phyloP scores from a whole-genome alignment of 805 yeast species.

The Starmerella sirachaensis region DNA sequence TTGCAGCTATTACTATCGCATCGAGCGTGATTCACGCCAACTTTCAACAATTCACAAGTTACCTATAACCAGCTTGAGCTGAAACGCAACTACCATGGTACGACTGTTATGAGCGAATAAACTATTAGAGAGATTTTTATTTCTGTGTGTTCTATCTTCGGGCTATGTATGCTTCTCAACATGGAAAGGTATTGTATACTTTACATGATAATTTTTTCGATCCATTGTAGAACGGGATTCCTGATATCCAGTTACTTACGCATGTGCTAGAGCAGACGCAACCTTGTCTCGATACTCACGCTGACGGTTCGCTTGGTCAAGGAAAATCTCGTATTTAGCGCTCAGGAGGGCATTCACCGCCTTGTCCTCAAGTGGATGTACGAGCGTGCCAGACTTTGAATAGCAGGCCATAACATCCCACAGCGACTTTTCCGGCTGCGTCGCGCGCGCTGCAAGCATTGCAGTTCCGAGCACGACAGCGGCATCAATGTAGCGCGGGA shows the following conservation, averaged over 20 bases:
- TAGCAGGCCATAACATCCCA: conserved; percentile 81
- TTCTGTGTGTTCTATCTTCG: too few relatives aligned
- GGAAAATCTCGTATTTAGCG: conserved; percentile 72
- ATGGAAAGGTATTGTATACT: too few relatives aligned
- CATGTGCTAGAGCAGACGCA: conserved; percentile 13
- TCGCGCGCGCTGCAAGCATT: conserved; percentile 86
- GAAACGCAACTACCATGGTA: background rate
- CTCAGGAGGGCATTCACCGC: conserved; percentile 36
- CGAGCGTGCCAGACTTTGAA: conserved; percentile 73
- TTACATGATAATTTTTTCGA: too few relatives aligned
- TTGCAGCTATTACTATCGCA: conserved; percentile 76
- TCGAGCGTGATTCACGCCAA: conserved; percentile 69
- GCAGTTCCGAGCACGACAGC: conserved; percentile 97
- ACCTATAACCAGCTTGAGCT: conserved; percentile 22
- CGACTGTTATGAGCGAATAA: background rate
- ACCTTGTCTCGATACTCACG: conserved; percentile 62
- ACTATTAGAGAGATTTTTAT: background rate
- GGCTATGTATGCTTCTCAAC: too few relatives aligned
- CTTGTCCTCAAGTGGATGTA: conserved; percentile 65
- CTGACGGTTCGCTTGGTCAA: conserved; percentile 79
- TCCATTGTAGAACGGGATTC: too few relatives aligned
- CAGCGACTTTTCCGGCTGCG: conserved; percentile 39
- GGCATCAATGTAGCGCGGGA: conserved; percentile 91
- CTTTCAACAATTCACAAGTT: conserved; percentile 58
- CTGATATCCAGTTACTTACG: too few relatives aligned